Evolutionary conservation across 2,329 filamentous ascomycete species (phyloP), one percentile per base, ranked within the genome.

Genomic region (Venturia aucupariae): DNA sequence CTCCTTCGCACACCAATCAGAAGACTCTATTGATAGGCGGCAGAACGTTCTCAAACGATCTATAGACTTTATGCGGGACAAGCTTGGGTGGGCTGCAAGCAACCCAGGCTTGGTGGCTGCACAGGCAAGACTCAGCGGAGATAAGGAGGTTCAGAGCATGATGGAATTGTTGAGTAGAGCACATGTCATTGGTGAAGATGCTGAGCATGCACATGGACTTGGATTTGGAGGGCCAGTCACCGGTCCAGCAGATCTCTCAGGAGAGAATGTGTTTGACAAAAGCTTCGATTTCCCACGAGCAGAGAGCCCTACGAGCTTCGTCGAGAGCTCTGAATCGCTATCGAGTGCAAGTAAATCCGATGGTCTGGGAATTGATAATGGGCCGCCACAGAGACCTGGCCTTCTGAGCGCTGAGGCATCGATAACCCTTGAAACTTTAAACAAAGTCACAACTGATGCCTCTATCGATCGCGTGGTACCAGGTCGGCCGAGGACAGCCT

Each of bases 21-120:
- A 96, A 72, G 93, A 97, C 67, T 86, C 91, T 67, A 82, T 97
- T 64, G 90, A 96, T 74, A 96, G 86, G 74, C 88, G 94, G 64
- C 92, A 97, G 74, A 96, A 91, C 79, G 89, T 96, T 41, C 75
- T 99, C 71, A 96, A 96, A 77, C 85, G 93, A 66, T 96, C 92
- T 10, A 88, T 97, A 72, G 94, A 97, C 75, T 97, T 97, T 72
- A 95, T 99, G 89, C 89, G 90, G 72, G 92, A 97, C 73, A 90
- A 90, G 68, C 84, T 95, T 76, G 90, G 90, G 68, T 93, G 91
- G 88, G 85, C 89, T 39, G 83, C 87, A 39, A 85, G 84, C 62
- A 89, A 88, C 72, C 85, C 89, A 17, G 90, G 86, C 13, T 86
- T 96, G 69, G 87, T 88, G 55, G 91, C 86, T 72, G 92, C 91